Evolutionary conservation across 2,329 filamentous ascomycete genomes (phyloP).

Genomic region (Calcarisporium arbuscula): DNA sequence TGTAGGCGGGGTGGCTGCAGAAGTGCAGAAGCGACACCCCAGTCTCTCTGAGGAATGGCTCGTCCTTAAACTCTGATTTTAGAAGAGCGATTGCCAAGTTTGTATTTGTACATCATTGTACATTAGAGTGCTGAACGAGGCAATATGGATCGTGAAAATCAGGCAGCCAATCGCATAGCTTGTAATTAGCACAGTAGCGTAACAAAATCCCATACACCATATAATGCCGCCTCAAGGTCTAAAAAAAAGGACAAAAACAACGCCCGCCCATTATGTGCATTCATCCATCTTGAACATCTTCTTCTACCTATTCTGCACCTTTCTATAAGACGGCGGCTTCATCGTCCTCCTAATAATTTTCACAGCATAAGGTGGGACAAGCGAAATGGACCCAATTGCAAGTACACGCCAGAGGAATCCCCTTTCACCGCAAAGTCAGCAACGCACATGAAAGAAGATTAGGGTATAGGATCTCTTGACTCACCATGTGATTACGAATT

Average conservation of each 20-base stretch:
- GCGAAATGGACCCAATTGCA: constrained; percentile 71
- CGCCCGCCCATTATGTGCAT: too few relatives aligned
- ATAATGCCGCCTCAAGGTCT: too few relatives aligned
- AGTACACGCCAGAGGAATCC: constrained; percentile 85
- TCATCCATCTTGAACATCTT: too few relatives aligned
- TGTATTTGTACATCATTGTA: too few relatives aligned
- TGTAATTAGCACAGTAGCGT: too few relatives aligned
- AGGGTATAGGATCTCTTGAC: constrained; percentile 22
- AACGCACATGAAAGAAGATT: neutral
- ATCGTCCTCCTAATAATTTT: constrained; percentile 81
- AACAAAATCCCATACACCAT: too few relatives aligned
- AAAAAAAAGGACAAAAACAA: too few relatives aligned
- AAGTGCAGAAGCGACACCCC: constrained; percentile 44
- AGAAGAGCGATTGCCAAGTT: too few relatives aligned
- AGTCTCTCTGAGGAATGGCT: constrained; percentile 38
- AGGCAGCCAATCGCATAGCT: too few relatives aligned
- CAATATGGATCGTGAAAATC: too few relatives aligned
- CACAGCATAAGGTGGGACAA: constrained; percentile 80
- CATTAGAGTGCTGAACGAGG: neutral
- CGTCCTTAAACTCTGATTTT: constrained; percentile 42
- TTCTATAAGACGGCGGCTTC: constrained; percentile 90
- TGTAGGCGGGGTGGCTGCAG: constrained; percentile 60
- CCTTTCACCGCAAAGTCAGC: too few relatives aligned
- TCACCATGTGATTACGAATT: constrained; percentile 65
- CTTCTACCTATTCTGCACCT: constrained; percentile 66